phyloP scores from a whole-genome alignment of 1,139 yeast species.

The Zygotorulaspora mrakii region DNA sequence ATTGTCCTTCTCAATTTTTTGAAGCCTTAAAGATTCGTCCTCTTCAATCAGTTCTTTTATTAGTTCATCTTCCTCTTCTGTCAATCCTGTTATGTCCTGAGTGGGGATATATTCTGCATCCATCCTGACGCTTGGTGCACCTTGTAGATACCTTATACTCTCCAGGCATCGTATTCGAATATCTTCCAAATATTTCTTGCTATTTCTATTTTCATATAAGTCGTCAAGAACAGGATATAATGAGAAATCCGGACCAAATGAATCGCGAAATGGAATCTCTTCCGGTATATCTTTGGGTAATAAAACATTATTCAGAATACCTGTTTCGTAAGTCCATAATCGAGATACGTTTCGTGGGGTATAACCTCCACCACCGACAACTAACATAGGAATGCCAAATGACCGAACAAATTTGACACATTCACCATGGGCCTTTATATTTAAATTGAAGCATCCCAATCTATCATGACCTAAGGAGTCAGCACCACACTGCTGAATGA shows the following conservation, averaged over 20 bases:
- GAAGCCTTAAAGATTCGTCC: constrained; percentile 36
- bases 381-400: constrained; percentile 84
- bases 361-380: constrained; percentile 96
- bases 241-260: constrained; percentile 90
- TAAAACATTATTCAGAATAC: constrained; percentile 74
- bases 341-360: constrained; percentile 94
- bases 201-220: constrained; percentile 80
- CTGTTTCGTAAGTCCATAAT: constrained; percentile 93
- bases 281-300: constrained; percentile 75
- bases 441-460: constrained; percentile 87
- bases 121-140: constrained; percentile 96
- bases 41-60: constrained; percentile 50
- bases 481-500: constrained; percentile 96
- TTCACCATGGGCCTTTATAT: constrained; percentile 90
- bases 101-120: constrained; percentile 79
- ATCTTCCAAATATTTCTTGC: constrained; percentile 78
- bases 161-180: constrained; percentile 75
- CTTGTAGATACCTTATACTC: constrained; percentile 73
- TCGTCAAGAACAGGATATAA: constrained; percentile 89
- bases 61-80: constrained; percentile 45
- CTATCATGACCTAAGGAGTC: constrained; percentile 93
- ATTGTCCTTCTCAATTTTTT: constrained; percentile 41
- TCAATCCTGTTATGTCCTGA: constrained; percentile 56
- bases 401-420: constrained; percentile 84
- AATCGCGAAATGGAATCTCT: constrained; percentile 73